Percentiles rank a stretch among this genome's conserved stretches.
Evolutionary conservation across 2,329 filamentous ascomycete genomes (phyloP).

Genomic region (Cladosporium sp.): DNA sequence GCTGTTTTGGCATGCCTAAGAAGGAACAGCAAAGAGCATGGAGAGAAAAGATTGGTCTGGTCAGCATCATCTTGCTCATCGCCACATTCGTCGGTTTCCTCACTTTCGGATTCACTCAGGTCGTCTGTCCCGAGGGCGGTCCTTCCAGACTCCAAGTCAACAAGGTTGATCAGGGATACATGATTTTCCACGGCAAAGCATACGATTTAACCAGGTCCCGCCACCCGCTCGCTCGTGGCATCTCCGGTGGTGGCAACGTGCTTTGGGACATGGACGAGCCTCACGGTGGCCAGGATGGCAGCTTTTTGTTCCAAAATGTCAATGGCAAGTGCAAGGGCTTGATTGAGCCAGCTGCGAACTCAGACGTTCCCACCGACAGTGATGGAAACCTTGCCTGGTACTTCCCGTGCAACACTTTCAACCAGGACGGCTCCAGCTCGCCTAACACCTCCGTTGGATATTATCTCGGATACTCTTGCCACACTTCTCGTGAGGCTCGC

Average conservation of each 20-base stretch:
- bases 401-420: constrained; percentile 88
- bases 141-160: constrained; percentile 73
- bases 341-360: constrained; percentile 69
- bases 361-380: constrained; percentile 75
- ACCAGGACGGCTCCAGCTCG: constrained; percentile 83
- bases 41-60: constrained; percentile 96
- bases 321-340: constrained; percentile 94
- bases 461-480: constrained; percentile 85
- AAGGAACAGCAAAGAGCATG: constrained; percentile 89
- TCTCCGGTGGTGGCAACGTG: constrained; percentile 73
- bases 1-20: constrained; percentile 79
- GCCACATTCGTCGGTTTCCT: constrained; percentile 90
- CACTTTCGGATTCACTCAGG: constrained; percentile 92
- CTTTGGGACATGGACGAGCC: constrained; percentile 82
- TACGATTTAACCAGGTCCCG: constrained; percentile 77
- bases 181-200: constrained; percentile 94
- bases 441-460: constrained; percentile 73
- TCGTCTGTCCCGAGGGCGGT: constrained; percentile 75
- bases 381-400: constrained; percentile 87
- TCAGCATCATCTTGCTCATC: constrained; percentile 88
- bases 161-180: constrained; percentile 75
- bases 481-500: constrained; percentile 71
- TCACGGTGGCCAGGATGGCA: constrained; percentile 86
- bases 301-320: constrained; percentile 97
- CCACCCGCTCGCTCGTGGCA: constrained; percentile 78